Percentiles rank a stretch among this genome's conserved stretches.
These are phyloP conservation scores for Penicillium simplicissimum DNA, from an alignment of 495 filamentous ascomycete species.

Conservation along the genomic window DNA sequence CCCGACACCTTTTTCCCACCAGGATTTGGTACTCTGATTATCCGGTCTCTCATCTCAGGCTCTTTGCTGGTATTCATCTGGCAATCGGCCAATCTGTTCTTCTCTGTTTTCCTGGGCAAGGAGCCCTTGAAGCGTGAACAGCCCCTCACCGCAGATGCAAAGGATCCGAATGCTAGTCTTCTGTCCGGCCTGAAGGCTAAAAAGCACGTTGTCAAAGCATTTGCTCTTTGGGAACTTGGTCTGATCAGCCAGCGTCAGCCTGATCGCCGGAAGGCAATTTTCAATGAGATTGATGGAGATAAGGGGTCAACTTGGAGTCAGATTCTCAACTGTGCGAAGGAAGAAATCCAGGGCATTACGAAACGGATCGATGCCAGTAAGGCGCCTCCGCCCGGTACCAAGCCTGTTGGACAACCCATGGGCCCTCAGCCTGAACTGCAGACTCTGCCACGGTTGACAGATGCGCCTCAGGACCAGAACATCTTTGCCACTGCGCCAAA, in stretches of 20 bases:
- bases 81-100: constrained; percentile 72
- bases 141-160: constrained; percentile 79
- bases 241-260: constrained; percentile 73
- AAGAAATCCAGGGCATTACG: constrained; percentile 64
- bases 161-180: constrained; percentile 89
- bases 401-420: constrained; percentile 29
- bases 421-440: constrained; percentile 41
- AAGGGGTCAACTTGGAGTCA: constrained; percentile 80
- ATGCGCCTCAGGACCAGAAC: constrained; percentile 58
- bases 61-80: constrained; percentile 68
- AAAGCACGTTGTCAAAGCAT: constrained; percentile 56
- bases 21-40: constrained; percentile 55
- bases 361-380: constrained; percentile 61
- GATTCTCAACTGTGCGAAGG: constrained; percentile 64
- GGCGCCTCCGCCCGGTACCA: constrained; percentile 44
- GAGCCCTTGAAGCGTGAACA: constrained; percentile 79
- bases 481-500: constrained; percentile 55
- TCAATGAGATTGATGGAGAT: constrained; percentile 83
- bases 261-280: constrained; percentile 77
- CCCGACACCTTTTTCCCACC: constrained; percentile 57
- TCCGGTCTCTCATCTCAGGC: constrained; percentile 63
- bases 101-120: constrained; percentile 73
- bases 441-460: constrained; percentile 50
- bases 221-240: constrained; percentile 89
- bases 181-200: constrained; percentile 78